Percentiles rank a stretch among this genome's conserved stretches.
Conservation (phyloP, 768 basidiomycete species). For the Rhizopogon sp. region DNA sequence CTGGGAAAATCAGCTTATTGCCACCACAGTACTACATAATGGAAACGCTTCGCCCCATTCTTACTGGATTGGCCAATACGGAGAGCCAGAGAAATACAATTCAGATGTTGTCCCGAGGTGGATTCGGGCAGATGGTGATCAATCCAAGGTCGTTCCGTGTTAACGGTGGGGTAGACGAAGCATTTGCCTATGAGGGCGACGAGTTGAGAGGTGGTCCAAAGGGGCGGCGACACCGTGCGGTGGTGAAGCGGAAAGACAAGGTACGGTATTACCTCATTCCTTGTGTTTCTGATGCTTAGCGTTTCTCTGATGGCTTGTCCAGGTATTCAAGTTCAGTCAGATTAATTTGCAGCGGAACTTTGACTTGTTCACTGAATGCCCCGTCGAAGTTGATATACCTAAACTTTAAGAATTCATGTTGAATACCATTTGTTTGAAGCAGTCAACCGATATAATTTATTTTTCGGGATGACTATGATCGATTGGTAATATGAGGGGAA, state of each 20-base stretch:
- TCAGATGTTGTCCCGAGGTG: slow-evolving; percentile 40
- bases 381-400: background rate
- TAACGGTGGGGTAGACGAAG: slow-evolving; percentile 39
- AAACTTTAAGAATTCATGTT: background rate
- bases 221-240: slow-evolving; percentile 56
- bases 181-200: slow-evolving; percentile 67
- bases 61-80: slow-evolving; percentile 38
- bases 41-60: slow-evolving; percentile 50
- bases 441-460: background rate
- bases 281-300: slow-evolving; percentile 18
- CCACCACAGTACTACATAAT: slow-evolving; percentile 75
- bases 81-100: slow-evolving; percentile 42
- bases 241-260: slow-evolving; percentile 42
- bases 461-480: background rate
- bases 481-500: background rate
- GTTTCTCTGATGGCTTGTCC: slow-evolving; percentile 1
- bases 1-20: slow-evolving; percentile 54
- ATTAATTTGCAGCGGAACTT: slow-evolving; percentile 59
- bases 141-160: slow-evolving; percentile 41
- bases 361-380: slow-evolving; percentile 49
- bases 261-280: slow-evolving; percentile 25
- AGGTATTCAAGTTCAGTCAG: slow-evolving; percentile 40
- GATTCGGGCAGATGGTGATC: slow-evolving; percentile 60
- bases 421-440: background rate
- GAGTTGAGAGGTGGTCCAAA: slow-evolving; percentile 56